Conservation (phyloP, 306 rosid genomes). For the Hippophae tibetana region DNA sequence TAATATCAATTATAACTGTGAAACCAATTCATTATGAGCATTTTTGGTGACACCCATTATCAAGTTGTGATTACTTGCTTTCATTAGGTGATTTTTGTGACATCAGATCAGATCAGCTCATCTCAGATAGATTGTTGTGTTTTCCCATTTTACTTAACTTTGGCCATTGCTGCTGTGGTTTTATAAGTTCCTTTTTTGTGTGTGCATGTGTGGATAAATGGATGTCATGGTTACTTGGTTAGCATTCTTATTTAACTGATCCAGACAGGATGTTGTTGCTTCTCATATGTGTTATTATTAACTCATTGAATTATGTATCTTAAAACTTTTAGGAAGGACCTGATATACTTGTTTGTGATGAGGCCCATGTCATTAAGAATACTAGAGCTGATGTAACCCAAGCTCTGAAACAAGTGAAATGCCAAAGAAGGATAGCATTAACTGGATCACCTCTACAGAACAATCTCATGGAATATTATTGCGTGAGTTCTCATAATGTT, state of each 20-base stretch:
- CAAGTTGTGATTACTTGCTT: not conserved
- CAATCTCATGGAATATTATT: conserved; percentile 98
- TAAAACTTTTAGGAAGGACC: conserved; percentile 72
- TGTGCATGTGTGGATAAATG: too few species aligned
- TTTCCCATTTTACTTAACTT: not conserved
- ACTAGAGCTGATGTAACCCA: conserved; percentile 84
- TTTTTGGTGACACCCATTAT: too few species aligned
- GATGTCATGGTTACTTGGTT: too few species aligned
- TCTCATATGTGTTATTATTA: conserved; percentile 3
- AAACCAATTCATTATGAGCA: too few species aligned
- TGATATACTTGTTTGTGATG: conserved; percentile 95
- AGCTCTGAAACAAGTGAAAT: conserved; percentile 88
- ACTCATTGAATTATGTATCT: conserved; percentile 17
- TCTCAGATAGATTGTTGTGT: too few species aligned
- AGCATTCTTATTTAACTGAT: not conserved
- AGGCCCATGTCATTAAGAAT: conserved; percentile 94
- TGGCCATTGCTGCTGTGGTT: not conserved
- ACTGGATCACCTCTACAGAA: conserved; percentile 99
- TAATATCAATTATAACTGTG: too few species aligned
- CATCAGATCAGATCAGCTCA: not conserved
- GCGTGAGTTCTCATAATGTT: conserved; percentile 44
- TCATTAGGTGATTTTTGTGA: not conserved
- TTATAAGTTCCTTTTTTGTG: not conserved
- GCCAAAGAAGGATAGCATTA: conserved; percentile 94
- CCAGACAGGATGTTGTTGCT: not conserved